Evolutionary conservation across 192 early-diverging fungal species (phyloP).

Genomic region (Gigaspora rosea): DNA sequence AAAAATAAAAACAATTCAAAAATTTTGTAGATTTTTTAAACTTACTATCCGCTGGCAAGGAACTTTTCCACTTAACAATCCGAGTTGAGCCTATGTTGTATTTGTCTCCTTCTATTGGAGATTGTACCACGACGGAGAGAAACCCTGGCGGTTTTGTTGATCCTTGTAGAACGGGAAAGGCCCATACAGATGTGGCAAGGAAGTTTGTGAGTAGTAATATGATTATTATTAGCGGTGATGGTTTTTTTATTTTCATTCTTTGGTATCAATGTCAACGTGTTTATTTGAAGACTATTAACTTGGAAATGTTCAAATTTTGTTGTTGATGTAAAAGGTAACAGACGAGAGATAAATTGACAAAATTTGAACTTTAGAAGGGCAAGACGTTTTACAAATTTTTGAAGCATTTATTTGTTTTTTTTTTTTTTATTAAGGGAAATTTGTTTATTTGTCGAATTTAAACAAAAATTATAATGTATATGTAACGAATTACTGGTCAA

Average conservation of each 20-base stretch:
- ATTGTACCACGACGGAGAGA: neutral
- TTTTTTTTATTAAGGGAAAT: neutral
- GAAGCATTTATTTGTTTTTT: neutral
- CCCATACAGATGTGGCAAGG: neutral
- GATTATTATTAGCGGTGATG: neutral
- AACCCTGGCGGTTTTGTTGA: neutral
- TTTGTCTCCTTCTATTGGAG: neutral
- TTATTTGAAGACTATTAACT: neutral
- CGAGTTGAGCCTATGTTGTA: neutral
- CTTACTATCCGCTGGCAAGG: neutral
- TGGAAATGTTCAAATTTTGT: neutral
- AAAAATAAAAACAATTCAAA: neutral
- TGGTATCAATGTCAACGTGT: neutral
- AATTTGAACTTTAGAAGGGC: neutral
- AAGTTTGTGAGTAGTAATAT: neutral
- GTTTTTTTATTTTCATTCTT: too few species aligned
- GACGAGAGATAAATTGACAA: neutral
- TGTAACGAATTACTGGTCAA: too few species aligned
- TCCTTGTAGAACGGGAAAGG: neutral
- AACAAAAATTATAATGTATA: too few species aligned
- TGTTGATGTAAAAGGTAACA: neutral
- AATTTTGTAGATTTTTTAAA: neutral
- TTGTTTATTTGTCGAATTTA: too few species aligned
- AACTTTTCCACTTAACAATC: neutral
- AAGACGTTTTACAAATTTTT: neutral